Percentiles rank a stretch among this genome's conserved stretches.
Conservation (phyloP, 345 rosid species). For the Populus davidiana region DNA sequence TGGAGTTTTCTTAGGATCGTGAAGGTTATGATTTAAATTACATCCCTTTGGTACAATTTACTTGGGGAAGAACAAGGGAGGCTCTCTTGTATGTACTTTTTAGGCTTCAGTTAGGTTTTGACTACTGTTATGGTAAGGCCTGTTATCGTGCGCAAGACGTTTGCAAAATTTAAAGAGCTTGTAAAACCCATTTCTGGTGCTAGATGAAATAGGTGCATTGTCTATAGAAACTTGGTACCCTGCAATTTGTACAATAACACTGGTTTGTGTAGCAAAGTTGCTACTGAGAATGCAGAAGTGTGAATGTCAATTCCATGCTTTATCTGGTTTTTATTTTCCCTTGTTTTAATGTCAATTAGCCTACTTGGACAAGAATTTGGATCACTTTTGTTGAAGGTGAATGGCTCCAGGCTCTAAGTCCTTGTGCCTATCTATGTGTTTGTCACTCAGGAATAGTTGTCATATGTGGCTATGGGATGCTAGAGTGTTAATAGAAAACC, state of each 20-base stretch:
- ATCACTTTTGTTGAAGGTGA: not conserved
- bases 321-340: not conserved
- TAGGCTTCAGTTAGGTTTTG: too few relatives aligned
- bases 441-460: not conserved
- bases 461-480: not conserved
- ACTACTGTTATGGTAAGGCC: too few relatives aligned
- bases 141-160: not conserved
- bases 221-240: too few relatives aligned
- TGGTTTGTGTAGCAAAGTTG: not conserved
- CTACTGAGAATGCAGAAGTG: not conserved
- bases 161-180: not conserved
- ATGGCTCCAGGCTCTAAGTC: not conserved
- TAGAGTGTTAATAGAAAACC: too few relatives aligned
- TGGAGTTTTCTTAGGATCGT: too few relatives aligned
- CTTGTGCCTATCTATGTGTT: not conserved
- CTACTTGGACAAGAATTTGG: not conserved
- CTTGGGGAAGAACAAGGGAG: too few relatives aligned
- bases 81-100: too few relatives aligned
- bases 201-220: not conserved
- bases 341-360: not conserved
- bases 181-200: not conserved
- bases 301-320: not conserved
- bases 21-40: too few relatives aligned
- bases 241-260: too few relatives aligned
- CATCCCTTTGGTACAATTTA: too few relatives aligned